Evolutionary conservation across 2,329 filamentous ascomycete genomes (phyloP).

Genomic region (Monilinia polystroma): DNA sequence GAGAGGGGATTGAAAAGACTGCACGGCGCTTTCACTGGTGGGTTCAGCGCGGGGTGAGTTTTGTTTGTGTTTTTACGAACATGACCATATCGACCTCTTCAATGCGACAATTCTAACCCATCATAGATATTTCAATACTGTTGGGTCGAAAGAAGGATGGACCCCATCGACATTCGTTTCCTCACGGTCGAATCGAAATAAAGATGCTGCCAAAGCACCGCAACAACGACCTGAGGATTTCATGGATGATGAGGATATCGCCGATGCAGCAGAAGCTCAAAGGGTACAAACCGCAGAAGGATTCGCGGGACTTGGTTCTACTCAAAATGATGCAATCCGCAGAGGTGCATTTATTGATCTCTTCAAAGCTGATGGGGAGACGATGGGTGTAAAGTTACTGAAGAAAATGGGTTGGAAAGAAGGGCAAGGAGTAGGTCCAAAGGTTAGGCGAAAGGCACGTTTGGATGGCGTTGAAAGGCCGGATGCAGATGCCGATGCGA

Average conservation of each 20-base stretch:
- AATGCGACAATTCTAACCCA: conserved; percentile 31
- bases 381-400: conserved; percentile 80
- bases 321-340: conserved; percentile 53
- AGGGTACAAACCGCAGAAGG: conserved; percentile 69
- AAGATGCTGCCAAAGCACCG: conserved; percentile 55
- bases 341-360: conserved; percentile 65
- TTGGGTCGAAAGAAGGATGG: conserved; percentile 98
- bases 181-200: conserved; percentile 75
- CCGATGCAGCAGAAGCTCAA: conserved; percentile 77
- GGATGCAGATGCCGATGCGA: conserved; percentile 43
- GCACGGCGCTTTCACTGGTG: conserved; percentile 94
- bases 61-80: conserved; percentile 12
- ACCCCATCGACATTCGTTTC: conserved; percentile 89
- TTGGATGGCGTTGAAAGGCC: conserved; percentile 51
- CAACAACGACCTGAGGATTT: conserved; percentile 79
- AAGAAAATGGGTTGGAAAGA: conserved; percentile 95
- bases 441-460: conserved; percentile 71
- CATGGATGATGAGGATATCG: conserved; percentile 96
- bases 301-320: conserved; percentile 75
- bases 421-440: conserved; percentile 89
- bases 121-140: conserved; percentile 89
- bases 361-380: conserved; percentile 71
- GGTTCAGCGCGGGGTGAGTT: conserved; percentile 88
- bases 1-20: conserved; percentile 86
- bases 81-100: not conserved